These are phyloP conservation scores for Pichia pseudocactophila DNA, from an alignment of 805 yeast genomes.

Conservation along the genomic window DNA sequence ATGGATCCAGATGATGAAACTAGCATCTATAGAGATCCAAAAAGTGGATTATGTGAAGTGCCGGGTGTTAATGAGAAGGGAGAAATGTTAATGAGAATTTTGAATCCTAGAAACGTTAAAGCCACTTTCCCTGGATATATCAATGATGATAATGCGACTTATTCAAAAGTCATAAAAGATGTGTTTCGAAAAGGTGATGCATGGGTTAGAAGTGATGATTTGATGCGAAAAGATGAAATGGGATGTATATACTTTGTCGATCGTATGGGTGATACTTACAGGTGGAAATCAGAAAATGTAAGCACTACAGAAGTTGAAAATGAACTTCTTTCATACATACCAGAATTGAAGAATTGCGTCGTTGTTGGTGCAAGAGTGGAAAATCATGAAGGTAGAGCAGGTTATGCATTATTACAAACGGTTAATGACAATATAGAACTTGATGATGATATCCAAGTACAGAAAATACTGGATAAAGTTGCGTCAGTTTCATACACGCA, in stretches of 20 bases:
- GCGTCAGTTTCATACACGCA: constrained; percentile 30
- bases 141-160: constrained; percentile 71
- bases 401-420: constrained; percentile 70
- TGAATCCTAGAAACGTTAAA: constrained; percentile 52
- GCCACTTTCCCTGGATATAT: constrained; percentile 83
- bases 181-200: constrained; percentile 85
- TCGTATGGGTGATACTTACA: constrained; percentile 87
- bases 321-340: constrained; percentile 37
- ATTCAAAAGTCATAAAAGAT: constrained; percentile 61
- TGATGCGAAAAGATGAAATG: constrained; percentile 57
- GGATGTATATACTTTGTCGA: constrained; percentile 79
- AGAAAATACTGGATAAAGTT: constrained; percentile 31
- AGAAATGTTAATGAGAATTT: constrained; percentile 72
- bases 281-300: constrained; percentile 96
- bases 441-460: constrained; percentile 20
- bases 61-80: constrained; percentile 67
- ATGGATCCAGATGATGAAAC: constrained; percentile 78
- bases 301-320: constrained; percentile 90
- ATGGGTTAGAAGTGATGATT: constrained; percentile 84
- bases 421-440: constrained; percentile 17
- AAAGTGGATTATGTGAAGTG: constrained; percentile 49
- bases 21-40: constrained; percentile 58
- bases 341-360: constrained; percentile 53
- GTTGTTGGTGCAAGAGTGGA: constrained; percentile 86
- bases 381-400: constrained; percentile 90